Evolutionary conservation across 2,329 filamentous ascomycete species (phyloP), one percentile per base, ranked within the genome.

Genomic region (Penicillium aurantiogriseum): DNA sequence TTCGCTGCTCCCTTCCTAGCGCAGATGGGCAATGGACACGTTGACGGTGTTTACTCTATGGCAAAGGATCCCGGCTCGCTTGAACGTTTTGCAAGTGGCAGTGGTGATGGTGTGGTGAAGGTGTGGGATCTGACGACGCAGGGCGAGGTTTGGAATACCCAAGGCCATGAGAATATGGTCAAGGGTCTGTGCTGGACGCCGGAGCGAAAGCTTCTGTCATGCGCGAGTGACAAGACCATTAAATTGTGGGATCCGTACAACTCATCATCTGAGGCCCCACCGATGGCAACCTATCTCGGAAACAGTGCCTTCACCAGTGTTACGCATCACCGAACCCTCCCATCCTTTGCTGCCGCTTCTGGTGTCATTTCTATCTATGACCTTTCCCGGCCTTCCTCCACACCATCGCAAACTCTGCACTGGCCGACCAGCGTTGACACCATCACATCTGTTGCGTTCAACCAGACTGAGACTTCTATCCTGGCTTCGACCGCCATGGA

Each of bases 171-270:
- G 67, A 96, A 96, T 66, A 88, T 97, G 44, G 91, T 97, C 66
- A 96, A 96, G 80, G 90, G 89, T 15, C 82, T 97, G 71, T 89
- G 88, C 66, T 99, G 93, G 89, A 96, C 92, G 3, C 83, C 85
- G 44, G 91, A 96, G 67, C 85, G 88, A 70, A 93, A 92, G 71
- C 80, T 97, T 15, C 79, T 97, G 46, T 93, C 91, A 2, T 97
- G 92, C 71, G 92, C 90, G 6, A 88, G 86, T 59, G 94, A 99
- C 76, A 86, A 87, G 65, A 89, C 90, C 4, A 85, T 97, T 69
- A 96, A 97, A 75, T 80, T 99, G 33, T 97, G 90, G 77, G 92
- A 97, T 68, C 92, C 93, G 1, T 95, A 95, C 74, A 87, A 89
- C 72, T 88, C 88, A 8, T 75, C 84, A 21, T 82, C 83, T 58